phyloP scores from a whole-genome alignment of 768 basidiomycete species.

The Termitomyces sp. region DNA sequence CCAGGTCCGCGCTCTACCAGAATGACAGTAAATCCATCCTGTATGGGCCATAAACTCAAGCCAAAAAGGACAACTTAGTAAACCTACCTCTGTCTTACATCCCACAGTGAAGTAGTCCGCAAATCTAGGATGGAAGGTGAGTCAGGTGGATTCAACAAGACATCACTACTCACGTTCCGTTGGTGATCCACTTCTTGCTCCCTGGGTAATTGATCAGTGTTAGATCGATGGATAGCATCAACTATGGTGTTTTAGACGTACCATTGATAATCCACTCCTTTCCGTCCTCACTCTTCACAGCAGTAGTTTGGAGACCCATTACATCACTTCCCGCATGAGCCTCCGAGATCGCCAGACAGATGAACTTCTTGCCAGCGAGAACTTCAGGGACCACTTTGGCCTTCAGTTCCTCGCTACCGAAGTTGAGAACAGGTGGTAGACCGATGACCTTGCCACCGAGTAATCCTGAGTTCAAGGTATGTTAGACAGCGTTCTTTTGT shows the following conservation, averaged over 20 bases:
- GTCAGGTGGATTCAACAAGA: not conserved
- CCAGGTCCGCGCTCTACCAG: conserved; percentile 37
- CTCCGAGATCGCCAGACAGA: conserved; percentile 86
- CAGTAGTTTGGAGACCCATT: conserved; percentile 72
- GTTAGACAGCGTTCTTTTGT: conserved; percentile 14
- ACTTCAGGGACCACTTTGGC: conserved; percentile 65
- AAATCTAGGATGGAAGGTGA: conserved; percentile 30
- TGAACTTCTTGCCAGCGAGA: conserved; percentile 75
- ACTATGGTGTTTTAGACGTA: conserved; percentile 9
- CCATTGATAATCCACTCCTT: conserved; percentile 84
- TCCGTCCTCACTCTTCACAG: conserved; percentile 78
- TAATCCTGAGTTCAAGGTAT: conserved; percentile 42
- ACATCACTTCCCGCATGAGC: conserved; percentile 89
- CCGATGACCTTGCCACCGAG: conserved; percentile 83
- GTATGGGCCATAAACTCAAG: conserved; percentile 20
- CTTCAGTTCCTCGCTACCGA: conserved; percentile 64
- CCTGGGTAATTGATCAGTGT: conserved; percentile 26
- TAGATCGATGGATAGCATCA: not conserved
- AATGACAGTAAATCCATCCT: conserved; percentile 47
- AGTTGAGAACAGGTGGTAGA: conserved; percentile 88
- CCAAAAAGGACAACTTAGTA: conserved; percentile 48
- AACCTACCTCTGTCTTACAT: conserved; percentile 56
- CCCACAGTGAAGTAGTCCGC: conserved; percentile 69
- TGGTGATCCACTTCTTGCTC: conserved; percentile 88
- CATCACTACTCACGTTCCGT: conserved; percentile 52